Conservation (phyloP, 345 rosid genomes). For the Arabidopsis arenosa region DNA sequence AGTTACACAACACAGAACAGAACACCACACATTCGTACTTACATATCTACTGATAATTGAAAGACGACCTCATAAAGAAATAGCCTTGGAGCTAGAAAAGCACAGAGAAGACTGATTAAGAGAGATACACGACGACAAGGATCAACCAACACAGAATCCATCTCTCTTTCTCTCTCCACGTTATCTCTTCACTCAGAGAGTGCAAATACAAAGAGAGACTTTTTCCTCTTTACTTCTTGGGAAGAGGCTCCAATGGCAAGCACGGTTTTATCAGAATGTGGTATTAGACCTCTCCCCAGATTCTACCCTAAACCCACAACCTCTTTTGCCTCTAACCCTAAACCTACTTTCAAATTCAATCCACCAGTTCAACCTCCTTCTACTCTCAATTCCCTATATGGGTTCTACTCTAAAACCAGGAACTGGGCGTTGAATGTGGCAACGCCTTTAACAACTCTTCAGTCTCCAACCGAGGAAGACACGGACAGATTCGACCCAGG, state of each 20-base stretch:
- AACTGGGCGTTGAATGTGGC: constrained; percentile 59
- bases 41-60: constrained; percentile 5
- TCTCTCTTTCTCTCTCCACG: constrained; percentile 1
- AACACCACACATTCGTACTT: constrained; percentile 21
- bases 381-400: constrained; percentile 20
- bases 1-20: constrained; percentile 7
- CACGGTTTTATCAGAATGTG: constrained; percentile 66
- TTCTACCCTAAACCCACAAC: constrained; percentile 48
- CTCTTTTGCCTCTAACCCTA: constrained; percentile 35
- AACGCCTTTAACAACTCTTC: constrained; percentile 44
- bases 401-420: constrained; percentile 16
- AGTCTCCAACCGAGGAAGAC: constrained; percentile 21
- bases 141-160: constrained; percentile 19
- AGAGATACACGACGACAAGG: constrained; percentile 32
- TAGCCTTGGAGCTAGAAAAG: constrained; percentile 13
- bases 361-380: constrained; percentile 35
- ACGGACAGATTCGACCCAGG: constrained; percentile 49
- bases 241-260: constrained; percentile 61
- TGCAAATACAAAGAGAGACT: constrained; percentile 2
- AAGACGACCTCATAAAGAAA: neutral
- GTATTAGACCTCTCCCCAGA: constrained; percentile 63
- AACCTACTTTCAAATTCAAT: constrained; percentile 31
- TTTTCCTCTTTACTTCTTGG: neutral
- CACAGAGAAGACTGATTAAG: constrained; percentile 24
- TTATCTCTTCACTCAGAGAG: constrained; percentile 24